Conservation (phyloP, 257 asterid species). For the Solanum piurae region DNA sequence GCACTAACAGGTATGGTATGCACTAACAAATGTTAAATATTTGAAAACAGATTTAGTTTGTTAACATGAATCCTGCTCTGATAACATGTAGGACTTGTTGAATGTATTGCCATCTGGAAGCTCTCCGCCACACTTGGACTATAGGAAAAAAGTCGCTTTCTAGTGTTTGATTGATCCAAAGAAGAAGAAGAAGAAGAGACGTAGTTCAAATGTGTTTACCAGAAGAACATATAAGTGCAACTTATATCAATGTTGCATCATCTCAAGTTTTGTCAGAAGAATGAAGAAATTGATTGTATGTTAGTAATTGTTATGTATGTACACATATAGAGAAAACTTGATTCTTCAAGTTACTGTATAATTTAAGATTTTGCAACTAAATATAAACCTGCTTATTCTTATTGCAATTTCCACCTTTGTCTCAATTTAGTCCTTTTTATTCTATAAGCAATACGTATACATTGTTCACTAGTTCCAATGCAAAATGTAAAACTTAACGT, state of each 20-base stretch:
- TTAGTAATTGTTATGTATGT: neutral
- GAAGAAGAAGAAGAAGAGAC: neutral
- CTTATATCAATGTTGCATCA: neutral
- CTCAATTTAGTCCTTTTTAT: neutral
- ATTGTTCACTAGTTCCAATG: neutral
- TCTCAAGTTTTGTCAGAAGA: neutral
- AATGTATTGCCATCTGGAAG: neutral
- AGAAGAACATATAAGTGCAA: neutral
- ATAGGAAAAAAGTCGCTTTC: neutral
- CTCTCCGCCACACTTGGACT: neutral
- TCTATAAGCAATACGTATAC: neutral
- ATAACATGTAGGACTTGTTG: neutral
- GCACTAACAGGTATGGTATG: constrained; percentile 1
- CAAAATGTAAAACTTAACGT: neutral
- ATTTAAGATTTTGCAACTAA: neutral
- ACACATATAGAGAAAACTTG: neutral
- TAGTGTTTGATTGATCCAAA: neutral
- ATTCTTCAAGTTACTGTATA: neutral
- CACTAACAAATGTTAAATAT: neutral
- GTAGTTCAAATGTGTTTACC: neutral
- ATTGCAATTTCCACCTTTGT: neutral
- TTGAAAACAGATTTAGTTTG: neutral
- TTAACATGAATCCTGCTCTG: neutral
- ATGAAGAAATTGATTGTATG: neutral
- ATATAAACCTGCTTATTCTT: neutral